Evolutionary conservation across 257 asterid genomes (phyloP).

Genomic region (Scutellaria baicalensis): DNA sequence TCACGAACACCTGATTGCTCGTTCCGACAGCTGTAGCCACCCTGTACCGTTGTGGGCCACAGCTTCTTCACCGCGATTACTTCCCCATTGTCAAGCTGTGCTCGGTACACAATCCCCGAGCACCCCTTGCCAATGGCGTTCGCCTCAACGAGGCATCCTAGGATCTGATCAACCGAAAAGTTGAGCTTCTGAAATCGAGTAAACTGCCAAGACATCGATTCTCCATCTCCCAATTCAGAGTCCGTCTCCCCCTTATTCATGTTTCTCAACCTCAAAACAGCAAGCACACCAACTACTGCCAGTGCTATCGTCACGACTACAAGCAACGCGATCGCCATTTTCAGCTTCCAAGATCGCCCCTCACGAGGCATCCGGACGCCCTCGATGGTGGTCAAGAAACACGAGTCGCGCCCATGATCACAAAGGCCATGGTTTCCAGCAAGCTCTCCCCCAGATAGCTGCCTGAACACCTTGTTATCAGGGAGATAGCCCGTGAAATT

Average conservation of each 20-base stretch:
- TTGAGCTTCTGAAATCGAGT: constrained; percentile 69
- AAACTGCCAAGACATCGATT: constrained; percentile 52
- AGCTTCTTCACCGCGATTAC: constrained; percentile 75
- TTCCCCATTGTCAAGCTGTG: constrained; percentile 48
- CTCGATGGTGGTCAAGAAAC: constrained; percentile 36
- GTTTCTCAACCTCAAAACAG: constrained; percentile 42
- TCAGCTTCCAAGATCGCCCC: constrained; percentile 50
- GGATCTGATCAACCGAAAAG: constrained; percentile 49
- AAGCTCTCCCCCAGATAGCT: constrained; percentile 47
- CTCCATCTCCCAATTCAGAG: constrained; percentile 48
- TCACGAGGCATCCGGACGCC: constrained; percentile 19
- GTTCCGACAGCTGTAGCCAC: constrained; percentile 22
- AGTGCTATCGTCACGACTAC: constrained; percentile 33
- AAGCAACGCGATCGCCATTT: constrained; percentile 49
- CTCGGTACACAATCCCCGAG: constrained; percentile 74
- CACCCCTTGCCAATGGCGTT: constrained; percentile 81
- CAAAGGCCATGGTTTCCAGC: constrained; percentile 62
- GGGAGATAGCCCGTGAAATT: constrained; percentile 75
- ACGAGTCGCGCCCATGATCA: constrained; percentile 45
- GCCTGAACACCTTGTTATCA: constrained; percentile 69
- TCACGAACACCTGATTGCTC: constrained; percentile 43
- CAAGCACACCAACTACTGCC: constrained; percentile 52
- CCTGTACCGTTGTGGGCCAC: constrained; percentile 46
- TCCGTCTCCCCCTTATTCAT: constrained; percentile 41
- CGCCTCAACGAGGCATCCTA: constrained; percentile 52